These are phyloP conservation scores for Aschersonia sp. DNA, from an alignment of 2,329 filamentous ascomycete genomes.

Conservation along the genomic window DNA sequence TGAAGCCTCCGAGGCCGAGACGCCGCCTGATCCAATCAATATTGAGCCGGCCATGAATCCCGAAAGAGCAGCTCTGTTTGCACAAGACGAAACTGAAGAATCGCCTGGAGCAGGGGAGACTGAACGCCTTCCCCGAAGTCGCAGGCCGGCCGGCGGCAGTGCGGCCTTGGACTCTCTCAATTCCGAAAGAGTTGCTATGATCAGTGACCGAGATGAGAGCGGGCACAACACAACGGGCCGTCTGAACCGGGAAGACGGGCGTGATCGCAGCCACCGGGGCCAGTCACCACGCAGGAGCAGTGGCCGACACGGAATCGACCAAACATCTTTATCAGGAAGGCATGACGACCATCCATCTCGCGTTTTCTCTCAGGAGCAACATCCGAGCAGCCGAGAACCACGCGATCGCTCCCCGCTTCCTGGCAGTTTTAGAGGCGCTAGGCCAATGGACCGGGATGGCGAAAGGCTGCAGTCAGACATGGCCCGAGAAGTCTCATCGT, in stretches of 20 bases:
- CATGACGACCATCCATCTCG: constrained; percentile 34
- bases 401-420: constrained; percentile 17
- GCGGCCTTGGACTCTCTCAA: constrained; percentile 26
- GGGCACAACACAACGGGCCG: constrained; percentile 16
- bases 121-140: constrained; percentile 14
- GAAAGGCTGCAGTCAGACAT: constrained; percentile 19
- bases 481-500: constrained; percentile 19
- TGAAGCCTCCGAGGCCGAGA: constrained; percentile 13
- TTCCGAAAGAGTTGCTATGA: constrained; percentile 30
- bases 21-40: constrained; percentile 12
- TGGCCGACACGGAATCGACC: constrained; percentile 17
- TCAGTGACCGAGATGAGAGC: constrained; percentile 22
- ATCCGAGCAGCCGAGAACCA: constrained; percentile 14
- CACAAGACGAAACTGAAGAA: constrained; percentile 16
- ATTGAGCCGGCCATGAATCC: constrained; percentile 40
- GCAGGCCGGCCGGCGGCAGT: constrained; percentile 10
- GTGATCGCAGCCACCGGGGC: constrained; percentile 23
- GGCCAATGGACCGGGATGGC: constrained; percentile 23
- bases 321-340: constrained; percentile 15
- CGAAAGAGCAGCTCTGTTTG: constrained; percentile 36
- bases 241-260: constrained; percentile 26
- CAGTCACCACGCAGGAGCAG: constrained; percentile 34
- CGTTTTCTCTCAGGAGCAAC: constrained; percentile 20
- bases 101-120: constrained; percentile 12
- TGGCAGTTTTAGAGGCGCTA: constrained; percentile 17